Percentiles rank a stretch among this genome's conserved stretches.
These are phyloP conservation scores for Closterium sp. DNA, from an alignment of 139 green algal genomes.

Conservation along the genomic window DNA sequence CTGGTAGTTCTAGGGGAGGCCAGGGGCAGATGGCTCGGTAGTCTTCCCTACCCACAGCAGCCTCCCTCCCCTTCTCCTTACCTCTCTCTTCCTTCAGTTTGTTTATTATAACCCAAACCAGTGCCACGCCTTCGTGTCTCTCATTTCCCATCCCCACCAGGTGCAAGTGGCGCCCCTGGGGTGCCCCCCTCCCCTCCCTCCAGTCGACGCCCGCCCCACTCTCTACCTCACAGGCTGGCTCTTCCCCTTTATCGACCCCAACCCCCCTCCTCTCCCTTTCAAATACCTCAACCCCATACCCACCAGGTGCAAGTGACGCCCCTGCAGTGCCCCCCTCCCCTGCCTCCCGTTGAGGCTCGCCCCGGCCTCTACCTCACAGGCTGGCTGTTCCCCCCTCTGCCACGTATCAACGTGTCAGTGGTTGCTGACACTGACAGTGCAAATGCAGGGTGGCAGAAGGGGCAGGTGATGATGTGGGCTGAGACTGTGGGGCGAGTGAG, in stretches of 20 bases:
- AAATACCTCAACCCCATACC: no score
- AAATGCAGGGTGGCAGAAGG: slow-evolving; percentile 9
- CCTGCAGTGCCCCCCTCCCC: not conserved
- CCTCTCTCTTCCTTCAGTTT: no score
- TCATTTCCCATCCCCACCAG: not conserved
- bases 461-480: slow-evolving; percentile 15
- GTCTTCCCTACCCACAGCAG: no score
- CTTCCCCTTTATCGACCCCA: not conserved
- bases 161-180: not conserved
- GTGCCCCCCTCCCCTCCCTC: not conserved
- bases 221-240: slow-evolving; percentile 36
- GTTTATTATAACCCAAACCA: no score
- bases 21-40: not conserved
- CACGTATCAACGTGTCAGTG: slow-evolving; percentile 32
- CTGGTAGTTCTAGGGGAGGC: no score
- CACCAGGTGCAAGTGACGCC: not conserved
- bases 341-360: slow-evolving; percentile 15
- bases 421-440: slow-evolving; percentile 12
- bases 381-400: slow-evolving; percentile 14
- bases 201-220: not conserved
- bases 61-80: no score
- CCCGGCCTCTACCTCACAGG: slow-evolving; percentile 37
- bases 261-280: no score
- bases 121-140: no score
- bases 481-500: slow-evolving; percentile 3